Conservation (phyloP, 768 basidiomycete genomes). For the Dacryopinax primogenitus region DNA sequence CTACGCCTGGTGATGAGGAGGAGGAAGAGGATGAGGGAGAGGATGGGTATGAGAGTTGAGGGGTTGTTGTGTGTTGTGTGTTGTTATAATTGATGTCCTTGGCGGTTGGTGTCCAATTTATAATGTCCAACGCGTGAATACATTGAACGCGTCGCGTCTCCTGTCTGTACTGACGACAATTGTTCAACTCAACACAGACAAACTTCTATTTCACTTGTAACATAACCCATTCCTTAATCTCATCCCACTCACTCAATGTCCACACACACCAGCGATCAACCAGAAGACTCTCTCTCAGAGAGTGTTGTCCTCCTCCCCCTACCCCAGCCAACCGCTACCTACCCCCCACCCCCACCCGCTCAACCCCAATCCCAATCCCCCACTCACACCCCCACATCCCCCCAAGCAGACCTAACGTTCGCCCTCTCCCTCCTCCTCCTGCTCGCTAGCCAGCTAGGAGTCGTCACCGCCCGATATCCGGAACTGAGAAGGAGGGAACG, state of each 20-base stretch:
- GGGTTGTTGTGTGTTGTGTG: too few species aligned
- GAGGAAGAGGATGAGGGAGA: slow-evolving; percentile 33
- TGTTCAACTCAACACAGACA: too few species aligned
- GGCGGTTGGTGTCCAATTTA: too few species aligned
- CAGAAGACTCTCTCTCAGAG: too few species aligned
- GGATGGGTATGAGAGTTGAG: slow-evolving; percentile 19
- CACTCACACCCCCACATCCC: not conserved
- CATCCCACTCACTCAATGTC: not conserved
- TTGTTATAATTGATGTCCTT: too few species aligned
- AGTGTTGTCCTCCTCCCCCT: not conserved
- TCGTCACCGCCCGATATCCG: not conserved
- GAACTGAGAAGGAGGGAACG: not conserved
- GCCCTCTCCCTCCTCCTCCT: slow-evolving; percentile 2
- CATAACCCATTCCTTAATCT: too few species aligned
- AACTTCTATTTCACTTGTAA: too few species aligned
- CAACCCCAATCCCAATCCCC: not conserved
- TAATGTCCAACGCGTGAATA: too few species aligned
- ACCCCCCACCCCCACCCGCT: not conserved
- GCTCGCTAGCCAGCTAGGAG: not conserved
- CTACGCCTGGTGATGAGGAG: slow-evolving; percentile 54
- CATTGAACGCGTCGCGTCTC: too few species aligned
- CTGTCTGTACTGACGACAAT: too few species aligned
- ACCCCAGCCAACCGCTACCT: not conserved
- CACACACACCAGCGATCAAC: not conserved
- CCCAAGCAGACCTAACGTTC: not conserved